Conservation (phyloP, 306 rosid species). For the Quercus suber region DNA sequence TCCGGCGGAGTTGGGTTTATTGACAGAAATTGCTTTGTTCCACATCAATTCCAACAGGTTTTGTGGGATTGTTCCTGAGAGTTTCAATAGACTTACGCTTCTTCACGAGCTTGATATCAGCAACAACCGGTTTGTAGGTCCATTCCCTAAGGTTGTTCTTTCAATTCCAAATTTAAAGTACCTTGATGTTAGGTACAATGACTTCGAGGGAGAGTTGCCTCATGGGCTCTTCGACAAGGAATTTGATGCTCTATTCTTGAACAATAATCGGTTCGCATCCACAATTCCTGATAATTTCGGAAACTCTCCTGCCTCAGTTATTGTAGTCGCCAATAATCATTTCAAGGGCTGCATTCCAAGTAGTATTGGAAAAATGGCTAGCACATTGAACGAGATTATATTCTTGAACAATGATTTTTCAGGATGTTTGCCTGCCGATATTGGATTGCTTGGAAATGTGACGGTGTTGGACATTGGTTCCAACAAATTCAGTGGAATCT, state of each 20-base stretch:
- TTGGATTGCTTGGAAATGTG: conserved; percentile 32
- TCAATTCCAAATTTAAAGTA: conserved; percentile 33
- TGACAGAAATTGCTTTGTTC: conserved; percentile 58
- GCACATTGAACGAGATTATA: conserved; percentile 51
- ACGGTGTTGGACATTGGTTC: conserved; percentile 45
- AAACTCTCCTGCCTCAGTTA: conserved; percentile 44
- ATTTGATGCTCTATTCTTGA: conserved; percentile 55
- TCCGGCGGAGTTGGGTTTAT: conserved; percentile 56
- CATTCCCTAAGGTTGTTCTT: conserved; percentile 49
- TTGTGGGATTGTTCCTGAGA: conserved; percentile 65
- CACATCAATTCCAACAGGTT: conserved; percentile 77
- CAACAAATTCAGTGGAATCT: conserved; percentile 48
- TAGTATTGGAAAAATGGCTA: conserved; percentile 56
- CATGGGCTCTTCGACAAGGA: conserved; percentile 38
- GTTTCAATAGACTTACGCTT: conserved; percentile 41
- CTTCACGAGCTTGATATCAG: conserved; percentile 65
- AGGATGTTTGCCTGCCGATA: conserved; percentile 61
- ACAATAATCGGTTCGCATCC: conserved; percentile 57
- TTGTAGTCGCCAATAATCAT: conserved; percentile 56
- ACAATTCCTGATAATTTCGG: conserved; percentile 63
- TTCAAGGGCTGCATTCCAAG: conserved; percentile 58
- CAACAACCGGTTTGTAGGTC: conserved; percentile 80
- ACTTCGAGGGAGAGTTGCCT: conserved; percentile 72
- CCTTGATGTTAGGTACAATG: conserved; percentile 64
- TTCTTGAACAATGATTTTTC: conserved; percentile 40